Evolutionary conservation across 176 grass and related monocot species (phyloP), one percentile per base, ranked within the genome.

Genomic region (Pontederia crassipes): DNA sequence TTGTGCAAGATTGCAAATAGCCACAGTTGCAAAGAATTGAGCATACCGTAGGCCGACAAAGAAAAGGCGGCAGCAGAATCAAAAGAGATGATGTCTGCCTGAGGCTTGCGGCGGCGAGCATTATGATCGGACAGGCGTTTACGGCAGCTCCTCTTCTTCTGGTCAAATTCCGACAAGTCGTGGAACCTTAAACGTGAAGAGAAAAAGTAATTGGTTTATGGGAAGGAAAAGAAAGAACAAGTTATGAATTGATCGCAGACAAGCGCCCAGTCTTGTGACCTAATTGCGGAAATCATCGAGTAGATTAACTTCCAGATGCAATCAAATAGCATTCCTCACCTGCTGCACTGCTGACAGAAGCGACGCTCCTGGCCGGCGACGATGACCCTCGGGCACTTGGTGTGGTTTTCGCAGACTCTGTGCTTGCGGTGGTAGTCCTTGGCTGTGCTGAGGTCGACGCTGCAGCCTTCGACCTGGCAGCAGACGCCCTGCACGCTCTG

Each of bases 301-400:
- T 40, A 40, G 6, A 40, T 40, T 3, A 40, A 40, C 32, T 40
- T 40, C 32, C 32, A 40, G 32, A 40, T 40, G 32, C 32, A 40
- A 7, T 40, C 32, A 40, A 17, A 66, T 64, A 48, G 9, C 57
- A 46, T 15, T 53, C 9, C 17, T 24, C 48, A 72, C 94, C 82
- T 76, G 74, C 94, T 98, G 73, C 94, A 98, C 69, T 98, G 94
- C 73, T 98, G 94, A 69, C 94, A 98, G 75, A 98, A 98, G 55
- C 94, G 79, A 47, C 88, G 76, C 81, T 98, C 88, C 67, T 86
- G 77, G 59, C 85, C 88, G 45, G 77, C 79, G 49, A 98, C 68
- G 12, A 81, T 17, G 63, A 98, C 93, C 71, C 80, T 83, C 1
- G 85, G 79, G 62, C 81, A 54, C 64, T 93, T 98, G 45, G 87